Base-by-base conservation (phyloP, 1,284 basidiomycete genomes). In the Mycosarcoma maydis region DNA sequence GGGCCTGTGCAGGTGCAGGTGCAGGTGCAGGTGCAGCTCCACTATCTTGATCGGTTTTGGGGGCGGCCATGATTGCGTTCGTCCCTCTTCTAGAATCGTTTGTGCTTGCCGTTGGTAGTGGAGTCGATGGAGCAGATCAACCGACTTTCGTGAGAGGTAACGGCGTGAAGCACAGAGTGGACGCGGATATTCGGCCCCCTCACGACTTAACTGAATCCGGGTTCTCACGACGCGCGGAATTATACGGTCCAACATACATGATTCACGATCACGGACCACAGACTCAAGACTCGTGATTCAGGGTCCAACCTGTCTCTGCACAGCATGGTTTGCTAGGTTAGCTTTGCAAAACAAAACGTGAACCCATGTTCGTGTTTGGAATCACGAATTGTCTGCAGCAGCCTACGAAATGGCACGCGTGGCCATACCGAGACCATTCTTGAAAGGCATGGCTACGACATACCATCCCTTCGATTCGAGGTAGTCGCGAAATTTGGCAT, bases 351-450 rank as follows among this genome's bases (percentile, higher is more conserved):
- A n/a, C n/a, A n/a, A n/a, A n/a, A n/a, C n/a, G n/a, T n/a, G n/a
- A n/a, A n/a, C n/a, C n/a, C n/a, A n/a, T n/a, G n/a, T n/a, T n/a
- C n/a, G n/a, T n/a, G n/a, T n/a, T n/a, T n/a, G n/a, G n/a, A n/a
- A n/a, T n/a, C n/a, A n/a, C n/a, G n/a, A n/a, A n/a, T n/a, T n/a
- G n/a, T n/a, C n/a, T n/a, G n/a, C n/a, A n/a, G n/a, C n/a, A n/a
- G 34, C 16, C 23, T 48, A 48, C 46, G 36, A 27, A 3, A 40
- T 39, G 27, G 51, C 43, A n/a, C 59, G 43, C 3, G 52, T 62
- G 10, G 62, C 62, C 42, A 66, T 58, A 13, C 62, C 62, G 6
- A 66, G 47, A 7, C 62, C 62, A n/a, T 66, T 66, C 51, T 66
- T 59, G 52, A 66, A 66, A 7, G 62, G 62, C 47, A 66, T n/a